Evolutionary conservation across 805 yeast genomes (phyloP).

Genomic region (Pichia insulana): DNA sequence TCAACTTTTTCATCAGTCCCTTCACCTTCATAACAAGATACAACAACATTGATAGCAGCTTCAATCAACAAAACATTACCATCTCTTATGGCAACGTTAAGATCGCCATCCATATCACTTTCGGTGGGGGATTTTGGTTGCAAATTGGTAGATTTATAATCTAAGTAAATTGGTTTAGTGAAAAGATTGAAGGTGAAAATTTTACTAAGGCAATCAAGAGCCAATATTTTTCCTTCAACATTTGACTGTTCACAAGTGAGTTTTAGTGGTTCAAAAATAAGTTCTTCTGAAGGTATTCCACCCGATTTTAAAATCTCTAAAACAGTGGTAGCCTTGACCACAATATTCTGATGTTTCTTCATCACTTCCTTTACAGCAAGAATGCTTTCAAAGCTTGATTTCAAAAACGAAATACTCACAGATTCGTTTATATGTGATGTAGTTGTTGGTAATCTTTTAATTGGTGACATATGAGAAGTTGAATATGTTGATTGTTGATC

Average conservation of each 20-base stretch:
- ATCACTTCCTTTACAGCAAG: constrained; percentile 24
- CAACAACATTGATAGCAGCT: constrained; percentile 75
- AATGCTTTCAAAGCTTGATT: constrained; percentile 26
- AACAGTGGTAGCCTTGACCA: constrained; percentile 31
- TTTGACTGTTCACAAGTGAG: constrained; percentile 62
- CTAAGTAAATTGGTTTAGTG: constrained; percentile 45
- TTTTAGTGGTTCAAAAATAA: constrained; percentile 74
- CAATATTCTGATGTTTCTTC: constrained; percentile 38
- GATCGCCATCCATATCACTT: constrained; percentile 35
- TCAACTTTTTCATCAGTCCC: constrained; percentile 86
- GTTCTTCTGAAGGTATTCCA: constrained; percentile 35
- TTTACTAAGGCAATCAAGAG: constrained; percentile 82
- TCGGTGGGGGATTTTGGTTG: constrained; percentile 20
- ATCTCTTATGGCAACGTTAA: constrained; percentile 28
- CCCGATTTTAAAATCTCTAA: constrained; percentile 34
- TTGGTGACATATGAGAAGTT: constrained; percentile 3
- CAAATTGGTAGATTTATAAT: constrained; percentile 24
- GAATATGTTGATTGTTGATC: constrained; percentile 8
- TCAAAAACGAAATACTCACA: constrained; percentile 26
- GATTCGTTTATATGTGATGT: constrained; percentile 7
- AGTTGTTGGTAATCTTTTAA: constrained; percentile 1
- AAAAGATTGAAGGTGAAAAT: constrained; percentile 80
- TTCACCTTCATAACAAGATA: constrained; percentile 84
- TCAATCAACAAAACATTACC: constrained; percentile 54
- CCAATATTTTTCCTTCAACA: constrained; percentile 56